Percentiles rank a stretch among this genome's conserved stretches.
Evolutionary conservation across 176 grass and related monocot genomes (phyloP).

Genomic region (Carex kokanica): DNA sequence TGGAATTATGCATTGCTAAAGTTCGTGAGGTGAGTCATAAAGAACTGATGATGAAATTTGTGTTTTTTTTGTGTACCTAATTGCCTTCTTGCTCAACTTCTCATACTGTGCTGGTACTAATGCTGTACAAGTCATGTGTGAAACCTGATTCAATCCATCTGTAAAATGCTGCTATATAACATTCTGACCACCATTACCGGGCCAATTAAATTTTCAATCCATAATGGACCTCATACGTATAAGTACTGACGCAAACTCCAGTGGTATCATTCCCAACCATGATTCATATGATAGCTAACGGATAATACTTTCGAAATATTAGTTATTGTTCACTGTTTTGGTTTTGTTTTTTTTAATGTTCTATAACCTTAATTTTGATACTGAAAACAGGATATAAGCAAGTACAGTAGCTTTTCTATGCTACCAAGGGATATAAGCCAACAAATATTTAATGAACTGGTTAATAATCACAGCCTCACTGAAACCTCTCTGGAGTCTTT

Average conservation of each 20-base stretch:
- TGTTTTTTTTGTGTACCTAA: constrained; percentile 6
- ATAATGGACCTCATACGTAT: neutral
- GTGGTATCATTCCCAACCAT: neutral
- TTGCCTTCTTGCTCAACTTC: neutral
- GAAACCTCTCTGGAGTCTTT: constrained; percentile 64
- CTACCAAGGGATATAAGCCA: constrained; percentile 97
- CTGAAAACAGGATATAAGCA: constrained; percentile 72
- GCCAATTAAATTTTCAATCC: neutral
- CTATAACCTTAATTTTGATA: constrained; percentile 12
- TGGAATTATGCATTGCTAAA: constrained; percentile 87
- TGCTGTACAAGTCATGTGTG: neutral
- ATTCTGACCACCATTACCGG: too few relatives aligned
- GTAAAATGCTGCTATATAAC: neutral
- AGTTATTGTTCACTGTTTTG: neutral
- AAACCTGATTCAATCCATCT: neutral
- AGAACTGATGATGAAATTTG: neutral
- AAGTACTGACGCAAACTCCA: neutral
- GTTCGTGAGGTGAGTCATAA: constrained; percentile 50
- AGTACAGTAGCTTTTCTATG: constrained; percentile 66
- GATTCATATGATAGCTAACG: neutral
- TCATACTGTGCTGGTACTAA: neutral
- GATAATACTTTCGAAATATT: neutral
- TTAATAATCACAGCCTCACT: constrained; percentile 49
- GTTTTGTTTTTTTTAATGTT: neutral
- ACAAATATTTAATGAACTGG: constrained; percentile 87